Evolutionary conservation across 2,329 filamentous ascomycete species (phyloP).

Genomic region (Chrysoporthe cubensis): DNA sequence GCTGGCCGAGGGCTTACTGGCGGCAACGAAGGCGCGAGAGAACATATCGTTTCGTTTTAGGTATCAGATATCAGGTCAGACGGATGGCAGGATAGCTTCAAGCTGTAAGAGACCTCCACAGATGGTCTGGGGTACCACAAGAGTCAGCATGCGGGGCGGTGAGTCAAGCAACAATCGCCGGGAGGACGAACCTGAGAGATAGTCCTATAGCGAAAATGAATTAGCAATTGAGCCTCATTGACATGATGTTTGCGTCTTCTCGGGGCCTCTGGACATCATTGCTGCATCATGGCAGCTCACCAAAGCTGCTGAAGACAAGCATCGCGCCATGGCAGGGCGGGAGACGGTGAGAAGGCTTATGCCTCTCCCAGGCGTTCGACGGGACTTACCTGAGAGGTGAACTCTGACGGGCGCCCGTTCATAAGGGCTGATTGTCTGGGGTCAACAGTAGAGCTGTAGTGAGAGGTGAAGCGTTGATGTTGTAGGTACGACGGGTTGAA

Average conservation of each 20-base stretch:
- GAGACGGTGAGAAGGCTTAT: not conserved
- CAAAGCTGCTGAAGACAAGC: conserved; percentile 1
- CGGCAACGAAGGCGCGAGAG: conserved; percentile 56
- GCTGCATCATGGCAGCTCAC: not conserved
- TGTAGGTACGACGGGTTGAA: conserved; percentile 25
- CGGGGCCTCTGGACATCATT: not conserved
- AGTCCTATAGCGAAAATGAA: conserved; percentile 58
- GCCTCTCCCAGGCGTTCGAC: conserved; percentile 3
- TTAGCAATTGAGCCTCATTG: conserved; percentile 44
- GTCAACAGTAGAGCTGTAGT: conserved; percentile 35
- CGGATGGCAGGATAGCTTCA: conserved; percentile 39
- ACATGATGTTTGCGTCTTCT: conserved; percentile 19
- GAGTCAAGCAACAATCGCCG: conserved; percentile 42
- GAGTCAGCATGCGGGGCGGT: conserved; percentile 46
- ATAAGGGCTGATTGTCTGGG: conserved; percentile 69
- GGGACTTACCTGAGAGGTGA: conserved; percentile 79
- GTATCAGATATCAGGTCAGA: conserved; percentile 29
- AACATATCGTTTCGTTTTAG: conserved; percentile 55
- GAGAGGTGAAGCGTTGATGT: conserved; percentile 27
- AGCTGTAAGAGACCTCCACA: conserved; percentile 56
- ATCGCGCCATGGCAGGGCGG: not conserved
- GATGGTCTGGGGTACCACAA: conserved; percentile 48
- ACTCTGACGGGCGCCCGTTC: conserved; percentile 82
- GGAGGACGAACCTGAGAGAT: conserved; percentile 69
- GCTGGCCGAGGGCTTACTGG: conserved; percentile 57